A percentile compares a stretch with the other conserved stretches of the same genome.
phyloP scores from a whole-genome alignment of 2,329 filamentous ascomycete genomes.

The Hirsutella rhossiliensis region DNA sequence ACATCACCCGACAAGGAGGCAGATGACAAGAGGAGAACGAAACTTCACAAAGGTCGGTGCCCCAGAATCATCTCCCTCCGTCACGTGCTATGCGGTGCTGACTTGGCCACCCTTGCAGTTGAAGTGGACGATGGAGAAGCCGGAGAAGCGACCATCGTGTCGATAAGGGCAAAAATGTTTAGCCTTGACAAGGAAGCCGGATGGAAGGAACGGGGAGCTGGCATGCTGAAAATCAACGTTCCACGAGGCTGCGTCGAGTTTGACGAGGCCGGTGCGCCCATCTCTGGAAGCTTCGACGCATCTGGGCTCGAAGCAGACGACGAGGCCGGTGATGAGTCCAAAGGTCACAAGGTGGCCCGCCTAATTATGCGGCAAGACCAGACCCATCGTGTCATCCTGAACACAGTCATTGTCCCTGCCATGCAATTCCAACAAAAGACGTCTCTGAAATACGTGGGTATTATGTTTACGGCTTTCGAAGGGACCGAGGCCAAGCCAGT shows the following conservation, averaged over 20 bases:
- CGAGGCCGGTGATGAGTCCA: slow-evolving; percentile 14
- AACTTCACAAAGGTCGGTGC: slow-evolving; percentile 55
- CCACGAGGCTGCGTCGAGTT: slow-evolving; percentile 43
- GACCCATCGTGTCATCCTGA: slow-evolving; percentile 75
- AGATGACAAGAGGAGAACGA: slow-evolving; percentile 53
- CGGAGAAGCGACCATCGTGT: slow-evolving; percentile 63
- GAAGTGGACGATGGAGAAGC: slow-evolving; percentile 77
- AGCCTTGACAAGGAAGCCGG: slow-evolving; percentile 57
- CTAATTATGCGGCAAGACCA: slow-evolving; percentile 88
- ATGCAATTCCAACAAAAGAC: slow-evolving; percentile 73
- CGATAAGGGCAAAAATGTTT: slow-evolving; percentile 75
- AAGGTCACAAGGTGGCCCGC: slow-evolving; percentile 43
- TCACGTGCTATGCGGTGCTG: not conserved
- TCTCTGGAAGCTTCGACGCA: slow-evolving; percentile 43
- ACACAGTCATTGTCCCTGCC: slow-evolving; percentile 66
- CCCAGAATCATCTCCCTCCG: not conserved
- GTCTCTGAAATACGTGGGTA: slow-evolving; percentile 55
- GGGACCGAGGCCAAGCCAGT: slow-evolving; percentile 40
- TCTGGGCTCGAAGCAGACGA: slow-evolving; percentile 37
- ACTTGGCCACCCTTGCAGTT: slow-evolving; percentile 29
- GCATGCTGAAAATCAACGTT: slow-evolving; percentile 76
- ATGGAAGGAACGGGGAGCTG: slow-evolving; percentile 85
- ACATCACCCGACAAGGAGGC: slow-evolving; percentile 39
- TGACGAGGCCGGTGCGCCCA: slow-evolving; percentile 36
- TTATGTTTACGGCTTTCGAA: slow-evolving; percentile 55